Conservation (phyloP, 805 yeast species). For the Saccharomycopsis amapae region DNA sequence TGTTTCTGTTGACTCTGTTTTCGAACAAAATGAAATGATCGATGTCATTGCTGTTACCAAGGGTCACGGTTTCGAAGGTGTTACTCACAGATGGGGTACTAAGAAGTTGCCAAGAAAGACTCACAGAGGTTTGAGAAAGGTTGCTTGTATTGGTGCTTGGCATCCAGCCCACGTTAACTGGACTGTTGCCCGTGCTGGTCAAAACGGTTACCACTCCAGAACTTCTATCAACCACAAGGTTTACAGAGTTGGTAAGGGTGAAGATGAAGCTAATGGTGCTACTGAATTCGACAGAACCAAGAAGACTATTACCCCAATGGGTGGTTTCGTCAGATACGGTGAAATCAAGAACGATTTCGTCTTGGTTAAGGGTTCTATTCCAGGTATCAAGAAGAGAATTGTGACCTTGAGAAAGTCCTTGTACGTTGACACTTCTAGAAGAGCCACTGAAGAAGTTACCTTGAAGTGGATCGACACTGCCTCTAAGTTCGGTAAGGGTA, state of each 20-base stretch:
- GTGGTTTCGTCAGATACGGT: constrained; percentile 99
- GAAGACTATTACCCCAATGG: constrained; percentile 99
- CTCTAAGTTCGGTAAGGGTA: constrained; percentile 99
- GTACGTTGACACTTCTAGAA: constrained; percentile 96
- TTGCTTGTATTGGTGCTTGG: constrained; percentile 99
- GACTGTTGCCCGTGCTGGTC: constrained; percentile 99
- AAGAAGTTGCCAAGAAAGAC: constrained; percentile 99
- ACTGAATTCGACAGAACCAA: constrained; percentile 99
- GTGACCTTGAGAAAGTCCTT: constrained; percentile 98
- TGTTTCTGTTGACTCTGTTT: constrained; percentile 89
- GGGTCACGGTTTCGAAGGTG: constrained; percentile 99
- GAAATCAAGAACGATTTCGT: constrained; percentile 94
- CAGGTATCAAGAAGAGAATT: constrained; percentile 99
- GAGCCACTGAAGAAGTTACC: constrained; percentile 91
- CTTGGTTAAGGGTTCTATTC: constrained; percentile 96
- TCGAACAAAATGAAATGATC: constrained; percentile 97
- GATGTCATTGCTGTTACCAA: constrained; percentile 99
- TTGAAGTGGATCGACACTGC: constrained; percentile 99
- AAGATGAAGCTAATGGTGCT: constrained; percentile 88
- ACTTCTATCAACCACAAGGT: constrained; percentile 99
- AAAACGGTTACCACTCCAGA: constrained; percentile 99
- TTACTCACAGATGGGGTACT: constrained; percentile 99
- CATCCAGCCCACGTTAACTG: constrained; percentile 99
- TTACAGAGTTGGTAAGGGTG: constrained; percentile 98
- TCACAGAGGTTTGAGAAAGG: constrained; percentile 99